These are phyloP conservation scores for Pleurotus citrinopileatus DNA, from an alignment of 768 basidiomycete species.

Conservation along the genomic window DNA sequence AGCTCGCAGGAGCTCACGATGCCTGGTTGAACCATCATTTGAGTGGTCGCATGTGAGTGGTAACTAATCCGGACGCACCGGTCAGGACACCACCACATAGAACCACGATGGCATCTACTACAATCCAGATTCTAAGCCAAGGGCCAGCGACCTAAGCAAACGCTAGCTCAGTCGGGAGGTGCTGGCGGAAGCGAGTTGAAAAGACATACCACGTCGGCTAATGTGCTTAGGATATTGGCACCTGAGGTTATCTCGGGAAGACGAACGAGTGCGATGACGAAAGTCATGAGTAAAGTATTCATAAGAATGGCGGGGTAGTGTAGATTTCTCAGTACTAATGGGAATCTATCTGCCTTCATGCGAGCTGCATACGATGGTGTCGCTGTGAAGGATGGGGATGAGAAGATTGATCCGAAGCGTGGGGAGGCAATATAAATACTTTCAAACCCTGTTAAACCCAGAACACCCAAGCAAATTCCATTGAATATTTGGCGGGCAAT, in stretches of 20 bases:
- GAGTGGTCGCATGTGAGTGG: constrained; percentile 1
- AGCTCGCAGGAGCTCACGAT: constrained; percentile 49
- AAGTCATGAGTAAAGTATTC: constrained; percentile 53
- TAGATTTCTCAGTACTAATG: constrained; percentile 61
- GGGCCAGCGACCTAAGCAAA: constrained; percentile 45
- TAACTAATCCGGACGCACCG: constrained; percentile 41
- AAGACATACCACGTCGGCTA: constrained; percentile 58
- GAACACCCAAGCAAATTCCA: constrained; percentile 68
- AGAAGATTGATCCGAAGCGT: no score
- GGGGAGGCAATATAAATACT: no score
- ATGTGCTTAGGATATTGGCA: constrained; percentile 61
- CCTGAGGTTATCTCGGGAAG: constrained; percentile 43
- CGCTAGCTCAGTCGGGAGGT: neutral
- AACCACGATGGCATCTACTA: constrained; percentile 67
- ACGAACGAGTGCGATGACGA: constrained; percentile 60
- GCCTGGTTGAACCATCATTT: neutral
- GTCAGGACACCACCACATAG: constrained; percentile 72
- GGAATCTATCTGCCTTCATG: constrained; percentile 54
- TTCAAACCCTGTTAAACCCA: constrained; percentile 73
- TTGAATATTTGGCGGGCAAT: constrained; percentile 52
- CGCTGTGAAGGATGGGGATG: constrained; percentile 32
- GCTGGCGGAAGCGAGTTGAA: no score
- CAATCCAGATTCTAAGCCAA: constrained; percentile 63
- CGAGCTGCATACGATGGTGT: constrained; percentile 64
- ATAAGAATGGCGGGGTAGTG: constrained; percentile 57